Conservation (phyloP, 306 rosid species). For the Arachis hypogaea region DNA sequence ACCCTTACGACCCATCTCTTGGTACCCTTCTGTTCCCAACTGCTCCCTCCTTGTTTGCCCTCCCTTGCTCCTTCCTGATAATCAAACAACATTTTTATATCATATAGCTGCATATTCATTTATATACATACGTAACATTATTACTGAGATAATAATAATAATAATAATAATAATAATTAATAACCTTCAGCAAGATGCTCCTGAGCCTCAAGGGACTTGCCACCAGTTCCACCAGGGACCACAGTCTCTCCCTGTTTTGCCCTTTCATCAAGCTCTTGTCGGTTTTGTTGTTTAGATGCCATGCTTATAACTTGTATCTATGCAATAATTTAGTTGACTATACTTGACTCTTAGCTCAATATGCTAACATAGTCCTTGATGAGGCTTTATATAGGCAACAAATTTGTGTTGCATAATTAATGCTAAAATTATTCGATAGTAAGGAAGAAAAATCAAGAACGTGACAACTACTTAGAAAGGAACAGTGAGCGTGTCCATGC, state of each 20-base stretch:
- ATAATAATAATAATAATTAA: neutral
- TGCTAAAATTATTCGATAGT: neutral
- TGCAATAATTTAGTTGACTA: neutral
- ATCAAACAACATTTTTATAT: too few relatives aligned
- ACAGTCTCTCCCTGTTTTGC: conserved; percentile 80
- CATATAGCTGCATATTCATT: too few relatives aligned
- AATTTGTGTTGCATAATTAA: neutral
- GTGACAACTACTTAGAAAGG: conserved; percentile 37
- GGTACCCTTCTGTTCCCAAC: conserved; percentile 55
- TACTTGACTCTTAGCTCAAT: neutral
- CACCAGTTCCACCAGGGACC: conserved; percentile 87
- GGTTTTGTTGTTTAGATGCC: conserved; percentile 51
- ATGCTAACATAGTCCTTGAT: neutral
- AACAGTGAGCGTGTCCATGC: conserved; percentile 20
- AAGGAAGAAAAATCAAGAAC: conserved; percentile 26
- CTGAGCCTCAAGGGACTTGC: conserved; percentile 83
- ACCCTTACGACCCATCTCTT: conserved; percentile 77
- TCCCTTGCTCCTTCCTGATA: conserved; percentile 58
- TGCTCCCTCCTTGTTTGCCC: conserved; percentile 71
- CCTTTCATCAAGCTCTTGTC: conserved; percentile 56
- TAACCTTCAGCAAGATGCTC: conserved; percentile 80
- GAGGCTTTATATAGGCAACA: conserved; percentile 37
- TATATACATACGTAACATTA: neutral
- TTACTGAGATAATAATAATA: neutral
- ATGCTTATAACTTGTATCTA: conserved; percentile 20